Base-by-base conservation (phyloP, 257 asterid species). In the Verbena officinalis region DNA sequence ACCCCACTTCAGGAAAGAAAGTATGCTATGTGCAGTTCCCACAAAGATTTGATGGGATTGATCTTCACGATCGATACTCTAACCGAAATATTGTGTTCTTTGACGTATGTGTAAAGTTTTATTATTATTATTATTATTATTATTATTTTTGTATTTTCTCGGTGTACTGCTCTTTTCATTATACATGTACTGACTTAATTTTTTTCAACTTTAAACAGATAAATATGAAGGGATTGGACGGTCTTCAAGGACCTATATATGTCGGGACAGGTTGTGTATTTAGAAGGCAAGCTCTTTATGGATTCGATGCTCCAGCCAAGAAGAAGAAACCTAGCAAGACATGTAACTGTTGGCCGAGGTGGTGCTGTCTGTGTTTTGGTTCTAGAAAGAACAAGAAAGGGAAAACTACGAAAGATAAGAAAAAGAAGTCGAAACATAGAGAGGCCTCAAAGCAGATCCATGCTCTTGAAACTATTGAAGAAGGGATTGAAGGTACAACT, bases 211-310 rank as follows among this genome's bases (percentile, higher is more conserved):
- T 43, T 39, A 64, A 54, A 67, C 80, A 86, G 95, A 86, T 86
- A 57, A 86, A 83, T 55, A 83, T 86, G 95, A 86, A 86, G 75
- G 91, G 95, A 36, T 83, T 86, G 75, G 95, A 86, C 75, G 95
- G 95, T 52, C 59, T 83, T 63, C 95, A 86, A 83, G 95, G 95
- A 55, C 95, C 95, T 43, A 83, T 86, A 62, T 86, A 83, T 69
- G 95, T 86, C 13, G 95, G 90, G 48, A 86, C 95, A 0, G 95
- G 95, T 8, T 83, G 95, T 78, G 91, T 86, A 42, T 86, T 86
- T 59, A 77, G 91, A 72, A 77, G 95, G 67, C 84, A 83, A 51
- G 95, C 95, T 27, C 88, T 86, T 38, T 81, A 86, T 44, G 90
- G 90, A 62, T 70, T 30, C 48, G 85, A 79, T 70, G 91, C 88